Base-by-base conservation (phyloP, 805 yeast genomes). In the Wickerhamiella lipophila region DNA sequence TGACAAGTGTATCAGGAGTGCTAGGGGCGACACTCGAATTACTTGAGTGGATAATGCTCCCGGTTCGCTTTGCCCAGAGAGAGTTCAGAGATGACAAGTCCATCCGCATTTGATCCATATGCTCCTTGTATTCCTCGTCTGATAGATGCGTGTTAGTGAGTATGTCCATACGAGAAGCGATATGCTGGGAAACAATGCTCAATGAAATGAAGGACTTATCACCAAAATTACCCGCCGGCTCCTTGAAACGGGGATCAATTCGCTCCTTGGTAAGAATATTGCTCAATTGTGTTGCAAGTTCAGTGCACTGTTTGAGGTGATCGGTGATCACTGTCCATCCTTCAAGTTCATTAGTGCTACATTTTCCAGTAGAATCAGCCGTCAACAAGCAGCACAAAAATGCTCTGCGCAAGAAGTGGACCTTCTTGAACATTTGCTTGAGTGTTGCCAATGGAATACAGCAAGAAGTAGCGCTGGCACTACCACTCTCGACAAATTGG, bases 361-460 rank as follows among this genome's bases (percentile, higher is more conserved):
- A 49, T 26, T 51, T 49, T 13, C 62, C 60, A 11, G 44, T 18
- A 3, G 64, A 48, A 6, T 56, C 48, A 15, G 67, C 55, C 0
- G 76, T 67, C 40, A 74, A 51, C 18, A 73, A 51, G 35, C 68
- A 61, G 57, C 76, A 71, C 2, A 74, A 58, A 46, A 68, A 57
- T 41, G 70, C 66, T n/a, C 73, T 64, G 48, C 74, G 62, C 39
- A 72, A 48, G 26, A 62, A 53, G 29, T 69, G 71, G 11, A 68
- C 58, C 49, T 66, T 63, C 41, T 60, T 56, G 23, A 68, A 54
- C 38, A 63, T 68, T 3, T 49, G 53, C 32, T 59, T 61, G n/a
- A 72, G 54, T 6, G 49, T 47, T 3, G 47, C 47, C 1, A 62
- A 48, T 2, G 65, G 49, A 58, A 58, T 19, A 16, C 23, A 12